phyloP scores from a whole-genome alignment of 495 filamentous ascomycete genomes.

The Cenococcum geophilum region DNA sequence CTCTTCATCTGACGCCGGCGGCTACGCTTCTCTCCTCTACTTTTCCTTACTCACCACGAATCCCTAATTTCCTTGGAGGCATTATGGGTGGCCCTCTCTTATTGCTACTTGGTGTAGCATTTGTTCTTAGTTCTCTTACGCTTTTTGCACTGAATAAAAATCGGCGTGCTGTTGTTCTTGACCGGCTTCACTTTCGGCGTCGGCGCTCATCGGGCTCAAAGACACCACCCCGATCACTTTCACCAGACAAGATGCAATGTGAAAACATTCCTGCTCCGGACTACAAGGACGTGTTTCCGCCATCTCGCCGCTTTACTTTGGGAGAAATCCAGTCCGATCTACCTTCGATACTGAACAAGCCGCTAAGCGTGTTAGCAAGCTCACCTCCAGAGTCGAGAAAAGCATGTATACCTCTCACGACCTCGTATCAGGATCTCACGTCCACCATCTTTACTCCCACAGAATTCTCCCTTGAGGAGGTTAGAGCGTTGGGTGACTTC shows the following conservation, averaged over 20 bases:
- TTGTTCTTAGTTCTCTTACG: constrained; percentile 13
- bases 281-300: constrained; percentile 51
- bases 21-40: not conserved
- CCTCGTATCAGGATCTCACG: constrained; percentile 18
- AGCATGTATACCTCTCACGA: constrained; percentile 28
- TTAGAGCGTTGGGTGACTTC: constrained; percentile 71
- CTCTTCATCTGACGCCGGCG: not conserved
- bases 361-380: constrained; percentile 17
- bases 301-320: constrained; percentile 49
- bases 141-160: constrained; percentile 22
- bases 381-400: constrained; percentile 27
- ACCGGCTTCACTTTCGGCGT: constrained; percentile 25
- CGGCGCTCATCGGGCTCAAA: constrained; percentile 36
- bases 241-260: constrained; percentile 39
- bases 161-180: constrained; percentile 29
- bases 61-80: not conserved
- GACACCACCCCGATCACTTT: constrained; percentile 54
- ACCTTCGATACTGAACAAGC: constrained; percentile 25
- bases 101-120: constrained; percentile 24
- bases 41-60: not conserved
- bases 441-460: constrained; percentile 50
- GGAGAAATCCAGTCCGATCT: constrained; percentile 30
- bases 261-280: constrained; percentile 25
- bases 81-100: constrained; percentile 10
- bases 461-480: constrained; percentile 60